Evolutionary conservation across 2,329 filamentous ascomycete genomes (phyloP).

Genomic region (Coniella lustricola): DNA sequence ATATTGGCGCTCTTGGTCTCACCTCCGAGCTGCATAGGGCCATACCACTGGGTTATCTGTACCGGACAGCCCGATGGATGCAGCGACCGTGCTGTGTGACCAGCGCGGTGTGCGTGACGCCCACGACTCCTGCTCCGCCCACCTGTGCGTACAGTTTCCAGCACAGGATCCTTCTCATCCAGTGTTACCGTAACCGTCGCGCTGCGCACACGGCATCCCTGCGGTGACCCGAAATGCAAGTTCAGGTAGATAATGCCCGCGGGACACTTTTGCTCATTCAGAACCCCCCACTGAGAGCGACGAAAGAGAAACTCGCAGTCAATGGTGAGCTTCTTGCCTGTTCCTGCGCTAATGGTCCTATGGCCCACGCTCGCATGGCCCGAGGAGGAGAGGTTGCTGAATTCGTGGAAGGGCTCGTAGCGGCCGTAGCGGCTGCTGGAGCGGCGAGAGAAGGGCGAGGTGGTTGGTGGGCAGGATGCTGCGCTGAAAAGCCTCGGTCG

Average conservation of each 20-base stretch:
- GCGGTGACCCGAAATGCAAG: constrained; percentile 21
- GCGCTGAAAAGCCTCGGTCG: no score
- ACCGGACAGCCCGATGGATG: constrained; percentile 15
- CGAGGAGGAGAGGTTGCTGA: constrained; percentile 1
- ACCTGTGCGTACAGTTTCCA: no score
- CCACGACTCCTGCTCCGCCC: no score
- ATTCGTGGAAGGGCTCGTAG: constrained; percentile 10
- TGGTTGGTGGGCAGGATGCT: no score
- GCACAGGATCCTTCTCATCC: constrained; percentile 20
- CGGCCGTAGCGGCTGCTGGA: constrained; percentile 1
- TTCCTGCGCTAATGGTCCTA: not conserved
- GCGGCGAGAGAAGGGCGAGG: no score
- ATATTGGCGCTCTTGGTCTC: constrained; percentile 14
- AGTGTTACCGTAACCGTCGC: constrained; percentile 22
- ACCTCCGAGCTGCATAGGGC: constrained; percentile 21
- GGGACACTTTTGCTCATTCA: constrained; percentile 15
- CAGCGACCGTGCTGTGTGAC: constrained; percentile 9
- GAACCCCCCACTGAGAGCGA: constrained; percentile 24
- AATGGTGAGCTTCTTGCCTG: constrained; percentile 21
- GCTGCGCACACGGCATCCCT: constrained; percentile 19
- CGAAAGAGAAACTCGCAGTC: constrained; percentile 24
- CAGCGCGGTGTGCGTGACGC: no score
- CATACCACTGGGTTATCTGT: constrained; percentile 19
- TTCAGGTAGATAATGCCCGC: constrained; percentile 25
- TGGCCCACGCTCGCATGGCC: constrained; percentile 4